Evolutionary conservation across 805 yeast genomes (phyloP).

Genomic region (Kazachstania bromeliacearum): DNA sequence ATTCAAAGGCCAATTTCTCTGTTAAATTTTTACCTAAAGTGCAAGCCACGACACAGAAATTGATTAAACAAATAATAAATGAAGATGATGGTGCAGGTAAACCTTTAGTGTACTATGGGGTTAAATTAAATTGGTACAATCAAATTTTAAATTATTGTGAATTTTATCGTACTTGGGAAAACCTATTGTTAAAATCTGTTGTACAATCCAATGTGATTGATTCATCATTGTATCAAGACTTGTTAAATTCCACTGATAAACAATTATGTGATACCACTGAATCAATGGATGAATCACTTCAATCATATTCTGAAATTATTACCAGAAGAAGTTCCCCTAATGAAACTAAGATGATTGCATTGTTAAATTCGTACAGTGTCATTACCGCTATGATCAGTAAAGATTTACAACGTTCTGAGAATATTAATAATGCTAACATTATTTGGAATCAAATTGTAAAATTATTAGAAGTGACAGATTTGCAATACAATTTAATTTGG

Average conservation of each 20-base stretch:
- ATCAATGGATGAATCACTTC: neutral
- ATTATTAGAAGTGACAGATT: constrained; percentile 7
- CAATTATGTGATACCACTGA: neutral
- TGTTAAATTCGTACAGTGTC: constrained; percentile 18
- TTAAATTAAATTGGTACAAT: constrained; percentile 11
- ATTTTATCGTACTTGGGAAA: constrained; percentile 21
- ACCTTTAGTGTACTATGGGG: constrained; percentile 10
- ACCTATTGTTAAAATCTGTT: constrained; percentile 9
- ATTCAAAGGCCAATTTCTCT: constrained; percentile 24
- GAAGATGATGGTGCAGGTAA: neutral
- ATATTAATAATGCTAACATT: constrained; percentile 8
- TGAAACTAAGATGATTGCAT: constrained; percentile 16
- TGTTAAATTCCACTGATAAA: neutral
- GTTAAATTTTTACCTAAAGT: constrained; percentile 25
- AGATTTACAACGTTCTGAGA: constrained; percentile 7
- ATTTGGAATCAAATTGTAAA: constrained; percentile 16
- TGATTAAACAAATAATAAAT: constrained; percentile 5
- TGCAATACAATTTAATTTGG: constrained; percentile 20
- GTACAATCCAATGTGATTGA: neutral
- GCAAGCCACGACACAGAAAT: constrained; percentile 12
- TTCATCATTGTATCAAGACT: neutral
- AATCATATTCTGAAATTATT: neutral
- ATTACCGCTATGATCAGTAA: constrained; percentile 11
- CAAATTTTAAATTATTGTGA: constrained; percentile 11
- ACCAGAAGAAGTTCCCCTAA: neutral